A percentile compares a stretch with the other conserved stretches of the same genome.
These are phyloP conservation scores for Sarocladiaceae sp. DNA, from an alignment of 2,329 filamentous ascomycete genomes.

Conservation along the genomic window DNA sequence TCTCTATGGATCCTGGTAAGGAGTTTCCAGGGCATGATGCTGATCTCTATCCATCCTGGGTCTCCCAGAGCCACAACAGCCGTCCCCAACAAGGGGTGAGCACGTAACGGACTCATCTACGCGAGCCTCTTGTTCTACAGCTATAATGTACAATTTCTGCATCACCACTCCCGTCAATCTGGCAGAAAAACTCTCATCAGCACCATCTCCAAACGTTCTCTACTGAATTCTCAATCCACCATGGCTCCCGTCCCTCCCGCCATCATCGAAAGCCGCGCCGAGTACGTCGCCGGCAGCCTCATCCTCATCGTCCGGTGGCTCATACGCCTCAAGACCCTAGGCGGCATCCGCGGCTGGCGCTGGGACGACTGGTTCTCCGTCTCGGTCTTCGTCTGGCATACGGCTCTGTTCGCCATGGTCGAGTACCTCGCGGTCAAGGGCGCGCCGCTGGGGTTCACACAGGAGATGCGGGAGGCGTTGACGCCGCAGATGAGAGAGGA, in stretches of 20 bases:
- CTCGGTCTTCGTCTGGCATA: constrained; percentile 9
- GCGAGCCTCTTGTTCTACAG: no score
- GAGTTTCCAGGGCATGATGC: no score
- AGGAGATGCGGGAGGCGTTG: constrained; percentile 9
- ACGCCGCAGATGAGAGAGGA: constrained; percentile 4
- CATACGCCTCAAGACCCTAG: background rate
- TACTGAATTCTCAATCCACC: background rate
- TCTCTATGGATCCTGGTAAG: no score
- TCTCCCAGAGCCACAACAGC: no score
- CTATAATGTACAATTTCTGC: no score
- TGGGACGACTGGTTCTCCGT: constrained; percentile 11
- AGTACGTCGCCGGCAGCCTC: constrained; percentile 5
- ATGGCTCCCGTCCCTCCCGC: constrained; percentile 2
- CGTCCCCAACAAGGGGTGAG: no score
- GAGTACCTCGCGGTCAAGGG: constrained; percentile 8
- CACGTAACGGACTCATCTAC: no score
- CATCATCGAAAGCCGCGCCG: constrained; percentile 3
- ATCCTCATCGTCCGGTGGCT: constrained; percentile 8
- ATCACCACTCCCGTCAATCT: no score
- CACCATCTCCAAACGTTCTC: no score
- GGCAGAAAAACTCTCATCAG: no score
- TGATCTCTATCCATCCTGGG: no score
- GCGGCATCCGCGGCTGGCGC: constrained; percentile 1
- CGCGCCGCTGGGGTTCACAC: constrained; percentile 8
- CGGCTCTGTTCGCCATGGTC: constrained; percentile 8